Evolutionary conservation across 768 basidiomycete genomes (phyloP), one percentile per base, ranked within the genome.

Genomic region (Kondoa malvinella): DNA sequence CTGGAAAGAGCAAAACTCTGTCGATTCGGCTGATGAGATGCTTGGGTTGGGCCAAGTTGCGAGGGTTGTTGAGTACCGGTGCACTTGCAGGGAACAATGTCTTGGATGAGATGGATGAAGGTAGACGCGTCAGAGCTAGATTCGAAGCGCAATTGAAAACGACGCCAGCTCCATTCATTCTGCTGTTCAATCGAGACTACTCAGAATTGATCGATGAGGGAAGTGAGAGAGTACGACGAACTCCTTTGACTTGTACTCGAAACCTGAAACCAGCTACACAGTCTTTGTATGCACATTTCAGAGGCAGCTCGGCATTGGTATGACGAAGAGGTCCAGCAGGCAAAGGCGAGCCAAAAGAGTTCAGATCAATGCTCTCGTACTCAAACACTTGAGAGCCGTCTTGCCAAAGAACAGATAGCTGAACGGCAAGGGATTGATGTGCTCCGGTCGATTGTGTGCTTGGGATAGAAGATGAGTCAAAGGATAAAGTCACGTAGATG

Each of bases 221-320:
- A 4, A 8, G 25, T 27, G 29, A 34, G 31, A 3, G 14, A 50
- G 8, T 50, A 8, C 21, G 16, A 63, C 15, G 61, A 27, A 17
- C 29, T 29, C 21, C 61, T 3, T 32, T 32, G 27, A 15, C 16
- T 33, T 17, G 61, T 3, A 4, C 12, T 16, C n/a, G 61, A 8
- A 29, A 32, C 3, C 61, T 16, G n/a, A 63, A 63, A 3, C 61
- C 61, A 32, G 33, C 61, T 21, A 63, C 61, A 8, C 16, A 29
- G 61, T 63, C 61, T 33, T 63, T 63, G 61, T 29, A 63, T 3
- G 61, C 61, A 27, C 16, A 27, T 32, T 63, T 63, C 61, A 63
- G n/a, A 32, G 61, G 61, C 25, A 31, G 27, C 58, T 59, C 58
- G n/a, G n/a, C n/a, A 25, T 59, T 14, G 58, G 8, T 59, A 8